A percentile compares a stretch with the other conserved stretches of the same genome.
Evolutionary conservation across 2,329 filamentous ascomycete genomes (phyloP).

Genomic region (Phaeosphaeriaceae sp.): DNA sequence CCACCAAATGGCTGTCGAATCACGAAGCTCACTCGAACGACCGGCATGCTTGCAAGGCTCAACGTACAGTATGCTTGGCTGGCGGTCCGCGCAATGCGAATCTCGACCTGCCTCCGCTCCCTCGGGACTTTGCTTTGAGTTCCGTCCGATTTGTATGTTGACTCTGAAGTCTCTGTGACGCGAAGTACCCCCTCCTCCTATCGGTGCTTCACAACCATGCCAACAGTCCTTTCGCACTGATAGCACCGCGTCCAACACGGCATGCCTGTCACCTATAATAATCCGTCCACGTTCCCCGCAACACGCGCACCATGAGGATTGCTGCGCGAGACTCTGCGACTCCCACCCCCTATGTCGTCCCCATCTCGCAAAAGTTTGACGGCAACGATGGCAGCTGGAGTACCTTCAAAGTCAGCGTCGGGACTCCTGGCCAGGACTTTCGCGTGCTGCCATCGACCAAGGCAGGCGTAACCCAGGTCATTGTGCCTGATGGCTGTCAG

Average conservation of each 20-base stretch:
- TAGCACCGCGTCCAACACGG: not conserved
- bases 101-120: not conserved
- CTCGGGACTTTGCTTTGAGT: not conserved
- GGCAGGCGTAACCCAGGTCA: constrained; percentile 38
- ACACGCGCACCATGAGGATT: constrained; percentile 26
- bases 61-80: not conserved
- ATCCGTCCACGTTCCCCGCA: not conserved
- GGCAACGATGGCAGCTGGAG: constrained; percentile 54
- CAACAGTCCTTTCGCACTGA: not conserved
- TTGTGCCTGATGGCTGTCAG: constrained; percentile 46
- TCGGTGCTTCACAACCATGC: not conserved
- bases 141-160: no score
- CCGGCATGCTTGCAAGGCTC: not conserved
- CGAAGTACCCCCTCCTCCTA: not conserved
- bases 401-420: constrained; percentile 51
- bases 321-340: constrained; percentile 24
- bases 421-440: constrained; percentile 50
- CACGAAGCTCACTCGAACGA: not conserved
- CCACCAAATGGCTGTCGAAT: not conserved
- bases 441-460: constrained; percentile 47
- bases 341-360: constrained; percentile 40
- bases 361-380: constrained; percentile 45
- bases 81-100: not conserved
- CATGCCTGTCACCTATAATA: not conserved
- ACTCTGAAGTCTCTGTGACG: not conserved